These are phyloP conservation scores for Gossypium raimondii DNA, from an alignment of 345 rosid genomes.

Conservation along the genomic window DNA sequence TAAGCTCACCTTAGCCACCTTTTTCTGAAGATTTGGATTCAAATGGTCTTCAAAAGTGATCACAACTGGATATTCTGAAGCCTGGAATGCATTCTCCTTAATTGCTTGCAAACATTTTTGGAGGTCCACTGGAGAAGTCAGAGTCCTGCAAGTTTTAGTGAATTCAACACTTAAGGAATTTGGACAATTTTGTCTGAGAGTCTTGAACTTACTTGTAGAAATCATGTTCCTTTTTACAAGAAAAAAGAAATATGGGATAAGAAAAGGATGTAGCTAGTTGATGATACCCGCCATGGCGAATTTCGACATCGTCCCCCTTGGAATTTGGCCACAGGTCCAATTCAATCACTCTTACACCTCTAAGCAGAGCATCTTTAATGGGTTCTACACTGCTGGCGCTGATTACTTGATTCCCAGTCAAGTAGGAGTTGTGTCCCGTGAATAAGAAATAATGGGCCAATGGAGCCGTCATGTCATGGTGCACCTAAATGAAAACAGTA, in stretches of 20 bases:
- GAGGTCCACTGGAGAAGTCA: constrained; percentile 59
- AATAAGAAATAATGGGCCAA: constrained; percentile 70
- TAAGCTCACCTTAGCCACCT: constrained; percentile 57
- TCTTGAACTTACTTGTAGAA: neutral
- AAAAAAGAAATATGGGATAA: neutral
- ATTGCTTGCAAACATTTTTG: constrained; percentile 53
- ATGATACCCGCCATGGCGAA: constrained; percentile 73
- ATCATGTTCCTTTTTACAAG: neutral
- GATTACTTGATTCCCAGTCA: constrained; percentile 73
- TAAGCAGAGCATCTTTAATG: constrained; percentile 47
- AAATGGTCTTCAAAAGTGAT: constrained; percentile 86
- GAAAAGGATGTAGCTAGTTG: neutral
- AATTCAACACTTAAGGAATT: neutral
- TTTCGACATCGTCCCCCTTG: constrained; percentile 43
- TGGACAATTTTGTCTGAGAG: neutral
- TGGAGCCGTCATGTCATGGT: constrained; percentile 64
- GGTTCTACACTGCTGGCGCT: constrained; percentile 61
- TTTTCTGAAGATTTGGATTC: constrained; percentile 49
- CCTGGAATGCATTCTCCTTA: constrained; percentile 53
- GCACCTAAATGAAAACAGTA: constrained; percentile 38
- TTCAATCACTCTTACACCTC: constrained; percentile 78
- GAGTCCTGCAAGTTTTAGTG: constrained; percentile 38
- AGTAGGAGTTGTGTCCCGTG: constrained; percentile 90
- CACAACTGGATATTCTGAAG: constrained; percentile 74
- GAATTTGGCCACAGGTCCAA: constrained; percentile 81